These are phyloP conservation scores for Echria macrotheca DNA, from an alignment of 495 filamentous ascomycete genomes.

Conservation along the genomic window DNA sequence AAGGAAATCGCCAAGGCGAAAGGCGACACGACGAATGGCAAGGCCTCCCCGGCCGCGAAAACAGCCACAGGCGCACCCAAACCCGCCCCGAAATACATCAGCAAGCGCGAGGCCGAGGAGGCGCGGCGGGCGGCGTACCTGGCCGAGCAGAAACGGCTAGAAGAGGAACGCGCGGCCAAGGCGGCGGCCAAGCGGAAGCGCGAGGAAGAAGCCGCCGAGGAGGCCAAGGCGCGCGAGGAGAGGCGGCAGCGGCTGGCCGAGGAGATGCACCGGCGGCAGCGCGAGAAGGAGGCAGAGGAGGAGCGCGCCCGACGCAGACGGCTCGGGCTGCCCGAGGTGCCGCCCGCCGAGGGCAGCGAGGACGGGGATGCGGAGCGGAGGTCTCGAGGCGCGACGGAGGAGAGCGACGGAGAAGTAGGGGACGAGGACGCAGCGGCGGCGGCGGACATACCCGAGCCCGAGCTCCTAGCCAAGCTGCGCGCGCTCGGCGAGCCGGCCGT, in stretches of 20 bases:
- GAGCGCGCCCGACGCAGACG: conserved; percentile 44
- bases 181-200: conserved; percentile 72
- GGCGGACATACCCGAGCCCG: conserved; percentile 64
- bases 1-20: conserved; percentile 80
- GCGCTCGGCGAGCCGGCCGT: conserved; percentile 63
- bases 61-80: no score
- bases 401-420: conserved; percentile 44
- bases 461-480: conserved; percentile 62
- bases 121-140: conserved; percentile 75
- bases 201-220: conserved; percentile 79
- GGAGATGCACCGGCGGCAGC: conserved; percentile 61
- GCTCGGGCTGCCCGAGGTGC: conserved; percentile 65
- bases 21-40: no score
- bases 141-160: conserved; percentile 66
- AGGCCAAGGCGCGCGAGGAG: conserved; percentile 63
- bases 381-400: conserved; percentile 35
- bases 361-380: conserved; percentile 6
- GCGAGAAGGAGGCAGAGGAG: conserved; percentile 61
- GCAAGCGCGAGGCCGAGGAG: conserved; percentile 80
- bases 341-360: conserved; percentile 28
- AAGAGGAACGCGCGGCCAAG: conserved; percentile 60
- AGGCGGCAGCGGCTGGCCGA: conserved; percentile 77
- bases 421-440: no score
- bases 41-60: conserved; percentile 1
- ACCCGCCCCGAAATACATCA: conserved; percentile 64